Conservation (phyloP, 352 stramenopile species). For the Pelagophyceae sp. region DNA sequence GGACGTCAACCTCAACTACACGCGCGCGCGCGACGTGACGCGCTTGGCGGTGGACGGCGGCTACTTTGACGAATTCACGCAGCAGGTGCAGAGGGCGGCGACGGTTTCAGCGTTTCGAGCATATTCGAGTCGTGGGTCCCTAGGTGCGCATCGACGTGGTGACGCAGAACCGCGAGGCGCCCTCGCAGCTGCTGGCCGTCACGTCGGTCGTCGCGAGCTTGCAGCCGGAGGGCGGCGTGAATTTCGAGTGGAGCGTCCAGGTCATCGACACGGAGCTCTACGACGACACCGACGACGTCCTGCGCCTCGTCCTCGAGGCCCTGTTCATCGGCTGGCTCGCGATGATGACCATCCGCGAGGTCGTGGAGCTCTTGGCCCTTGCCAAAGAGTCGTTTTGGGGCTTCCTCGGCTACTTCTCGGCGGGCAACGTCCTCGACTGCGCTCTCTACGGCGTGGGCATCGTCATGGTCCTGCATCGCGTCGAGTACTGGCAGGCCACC, state of each 20-base stretch:
- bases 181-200: background rate
- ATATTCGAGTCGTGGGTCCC: no score
- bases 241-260: background rate
- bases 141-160: background rate
- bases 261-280: background rate
- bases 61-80: conserved; percentile 3
- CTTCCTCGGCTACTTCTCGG: background rate
- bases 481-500: background rate
- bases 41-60: background rate
- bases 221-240: background rate
- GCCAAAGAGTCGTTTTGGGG: background rate
- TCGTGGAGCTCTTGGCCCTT: background rate
- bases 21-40: background rate
- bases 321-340: background rate
- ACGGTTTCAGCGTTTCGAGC: no score
- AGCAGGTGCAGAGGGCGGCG: background rate
- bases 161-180: background rate
- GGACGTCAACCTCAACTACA: conserved; percentile 1
- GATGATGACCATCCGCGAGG: background rate
- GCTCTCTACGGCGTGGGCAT: background rate
- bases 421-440: background rate
- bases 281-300: background rate
- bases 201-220: background rate
- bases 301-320: background rate
- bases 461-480: background rate